A percentile compares a stretch with the other conserved stretches of the same genome.
Conservation (phyloP, 129 eudicot genomes). For the Flaveria robusta region DNA sequence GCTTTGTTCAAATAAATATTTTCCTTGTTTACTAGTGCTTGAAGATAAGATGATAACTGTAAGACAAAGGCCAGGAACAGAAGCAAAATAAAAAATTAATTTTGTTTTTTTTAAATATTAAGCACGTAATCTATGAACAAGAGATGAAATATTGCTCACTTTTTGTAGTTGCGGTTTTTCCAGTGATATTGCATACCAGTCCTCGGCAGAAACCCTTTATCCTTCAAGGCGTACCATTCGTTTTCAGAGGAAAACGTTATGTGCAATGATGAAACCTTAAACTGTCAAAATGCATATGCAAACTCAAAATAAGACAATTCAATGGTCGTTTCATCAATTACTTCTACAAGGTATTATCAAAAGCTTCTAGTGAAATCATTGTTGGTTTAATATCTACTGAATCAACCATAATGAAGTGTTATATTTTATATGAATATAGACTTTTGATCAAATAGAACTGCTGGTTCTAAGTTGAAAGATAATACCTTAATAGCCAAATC, state of each 20-base stretch:
- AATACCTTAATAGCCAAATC: slow-evolving; percentile 76
- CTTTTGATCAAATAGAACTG: not conserved
- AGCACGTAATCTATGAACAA: not conserved
- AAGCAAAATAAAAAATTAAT: not conserved
- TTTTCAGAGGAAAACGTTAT: slow-evolving; percentile 74
- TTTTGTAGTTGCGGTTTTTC: slow-evolving; percentile 85
- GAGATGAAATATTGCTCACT: slow-evolving; percentile 35
- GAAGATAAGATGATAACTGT: not conserved
- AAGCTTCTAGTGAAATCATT: not conserved
- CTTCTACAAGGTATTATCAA: not conserved
- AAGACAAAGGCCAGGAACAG: not conserved
- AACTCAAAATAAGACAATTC: slow-evolving; percentile 11
- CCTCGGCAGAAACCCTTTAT: slow-evolving; percentile 86
- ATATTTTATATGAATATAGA: not conserved
- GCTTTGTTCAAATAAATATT: not conserved
- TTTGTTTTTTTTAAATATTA: not conserved
- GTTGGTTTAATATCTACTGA: not conserved
- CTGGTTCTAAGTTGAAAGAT: not conserved
- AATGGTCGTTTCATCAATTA: slow-evolving; percentile 17
- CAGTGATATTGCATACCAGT: slow-evolving; percentile 99
- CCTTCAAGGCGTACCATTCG: slow-evolving; percentile 73
- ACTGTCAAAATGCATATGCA: slow-evolving; percentile 51
- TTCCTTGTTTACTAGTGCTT: not conserved
- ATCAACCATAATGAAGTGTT: not conserved
- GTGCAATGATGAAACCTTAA: slow-evolving; percentile 88